Evolutionary conservation across 371 early-diverging fungal genomes (phyloP), one percentile per base, ranked within the genome.

Genomic region (Blakeslea trispora): DNA sequence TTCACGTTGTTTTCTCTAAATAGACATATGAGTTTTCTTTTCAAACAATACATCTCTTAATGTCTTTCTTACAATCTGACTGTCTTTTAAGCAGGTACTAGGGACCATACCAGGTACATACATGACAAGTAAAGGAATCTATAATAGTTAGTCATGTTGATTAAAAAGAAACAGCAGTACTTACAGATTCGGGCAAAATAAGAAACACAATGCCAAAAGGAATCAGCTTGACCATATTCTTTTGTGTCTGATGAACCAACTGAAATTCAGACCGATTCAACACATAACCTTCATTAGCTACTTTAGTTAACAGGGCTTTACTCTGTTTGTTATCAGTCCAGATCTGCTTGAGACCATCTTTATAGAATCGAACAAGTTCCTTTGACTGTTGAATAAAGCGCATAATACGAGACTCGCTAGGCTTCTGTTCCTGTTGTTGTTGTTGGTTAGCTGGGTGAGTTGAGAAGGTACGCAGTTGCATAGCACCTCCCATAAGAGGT

Each of bases 21-120:
- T 11, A 40, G 44, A 19, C 1, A 24, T 9, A 24, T 24, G 10
- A 34, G n/a, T 34, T 48, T 48, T 0, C 9, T 47, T 2, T n/a
- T 4, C 22, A 14, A 35, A 1, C 9, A n/a, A n/a, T n/a, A n/a
- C n/a, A n/a, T n/a, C n/a, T n/a, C n/a, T n/a, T 13, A 28, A n/a
- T 4, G 13, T 13, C 1, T 14, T 9, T 32, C 59, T 56, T 82
- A 86, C 87, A 66, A 83, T 43, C 69, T 87, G 87, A 9, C 59
- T 54, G 1, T 75, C 74, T 18, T 77, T 81, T 14, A 87, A 56
- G 61, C 85, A 84, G 9, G 87, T 87, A 35, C 83, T 77, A 31
- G 87, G 87, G 19, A 87, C 72, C 63, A 84, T 69, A 22, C 76
- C 74, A 31, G 87, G 87, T 5, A 72, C 79, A 55, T 79, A 84